Percentiles rank a stretch among this genome's conserved stretches.
Evolutionary conservation across 768 basidiomycete species (phyloP).

Genomic region (Leccinum fibrillosum): DNA sequence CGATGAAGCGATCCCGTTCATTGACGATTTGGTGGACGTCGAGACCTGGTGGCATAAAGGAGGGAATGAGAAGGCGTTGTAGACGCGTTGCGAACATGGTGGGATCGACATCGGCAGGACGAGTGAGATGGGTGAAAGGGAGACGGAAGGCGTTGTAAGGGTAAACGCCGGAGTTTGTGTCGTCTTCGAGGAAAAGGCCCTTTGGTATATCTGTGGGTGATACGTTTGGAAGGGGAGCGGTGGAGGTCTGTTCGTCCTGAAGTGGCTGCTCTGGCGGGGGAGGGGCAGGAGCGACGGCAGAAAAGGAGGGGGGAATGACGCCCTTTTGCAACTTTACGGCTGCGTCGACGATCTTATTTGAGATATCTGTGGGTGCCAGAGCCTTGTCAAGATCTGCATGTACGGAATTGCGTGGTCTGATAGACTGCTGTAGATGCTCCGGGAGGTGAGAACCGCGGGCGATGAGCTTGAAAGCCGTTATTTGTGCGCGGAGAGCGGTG

Average conservation of each 20-base stretch:
- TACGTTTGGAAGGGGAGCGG: conserved; percentile 33
- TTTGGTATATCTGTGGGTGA: conserved; percentile 64
- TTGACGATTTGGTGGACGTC: conserved; percentile 90
- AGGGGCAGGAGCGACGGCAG: conserved; percentile 26
- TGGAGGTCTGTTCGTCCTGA: conserved; percentile 54
- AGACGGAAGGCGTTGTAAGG: conserved; percentile 90
- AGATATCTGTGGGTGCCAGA: conserved; percentile 56
- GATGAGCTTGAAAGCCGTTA: conserved; percentile 76
- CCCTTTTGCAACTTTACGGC: conserved; percentile 73
- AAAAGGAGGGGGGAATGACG: conserved; percentile 22
- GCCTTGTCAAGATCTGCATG: conserved; percentile 64
- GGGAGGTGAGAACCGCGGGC: conserved; percentile 64
- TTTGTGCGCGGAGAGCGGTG: conserved; percentile 73
- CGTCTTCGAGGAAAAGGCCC: conserved; percentile 74
- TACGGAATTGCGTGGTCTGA: conserved; percentile 60
- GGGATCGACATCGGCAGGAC: conserved; percentile 57
- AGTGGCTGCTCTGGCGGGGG: conserved; percentile 32
- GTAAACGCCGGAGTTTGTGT: conserved; percentile 77
- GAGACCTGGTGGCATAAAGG: conserved; percentile 85
- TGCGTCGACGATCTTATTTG: conserved; percentile 65
- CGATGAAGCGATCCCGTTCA: conserved; percentile 89
- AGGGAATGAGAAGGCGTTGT: conserved; percentile 81
- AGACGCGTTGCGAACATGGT: conserved; percentile 66
- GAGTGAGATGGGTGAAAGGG: conserved; percentile 78
- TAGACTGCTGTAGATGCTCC: conserved; percentile 64